These are phyloP conservation scores for Coemansia sp. DNA, from an alignment of 192 early-diverging fungal genomes.

Conservation along the genomic window DNA sequence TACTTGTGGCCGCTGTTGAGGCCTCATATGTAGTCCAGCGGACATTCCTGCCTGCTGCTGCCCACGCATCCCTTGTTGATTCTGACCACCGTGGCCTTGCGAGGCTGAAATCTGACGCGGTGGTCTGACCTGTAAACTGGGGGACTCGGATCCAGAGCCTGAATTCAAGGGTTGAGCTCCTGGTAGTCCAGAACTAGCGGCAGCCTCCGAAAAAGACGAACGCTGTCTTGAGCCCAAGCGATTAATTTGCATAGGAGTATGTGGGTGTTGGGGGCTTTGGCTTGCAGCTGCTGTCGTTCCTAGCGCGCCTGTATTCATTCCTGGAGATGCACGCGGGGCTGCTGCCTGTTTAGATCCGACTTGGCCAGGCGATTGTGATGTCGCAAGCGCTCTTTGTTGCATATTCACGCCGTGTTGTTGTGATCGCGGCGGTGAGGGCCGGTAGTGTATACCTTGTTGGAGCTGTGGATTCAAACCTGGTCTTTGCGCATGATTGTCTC, in stretches of 20 bases:
- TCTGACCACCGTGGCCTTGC: not conserved
- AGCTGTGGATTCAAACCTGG: not conserved
- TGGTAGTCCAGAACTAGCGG: not conserved
- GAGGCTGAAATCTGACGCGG: not conserved
- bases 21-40: constrained; percentile 8
- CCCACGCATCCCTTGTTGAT: not conserved
- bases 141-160: not conserved
- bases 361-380: not conserved
- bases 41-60: not conserved
- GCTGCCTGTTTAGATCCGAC: not conserved
- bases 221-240: constrained; percentile 3
- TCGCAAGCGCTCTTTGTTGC: not conserved
- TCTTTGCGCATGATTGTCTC: constrained; percentile 2
- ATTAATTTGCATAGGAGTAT: not conserved
- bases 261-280: constrained; percentile 12
- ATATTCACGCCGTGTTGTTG: not conserved
- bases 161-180: not conserved
- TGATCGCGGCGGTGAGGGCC: constrained; percentile 2
- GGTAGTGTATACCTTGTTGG: not conserved
- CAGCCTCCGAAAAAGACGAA: not conserved
- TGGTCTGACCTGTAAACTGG: not conserved
- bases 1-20: constrained; percentile 18
- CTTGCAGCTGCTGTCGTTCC: not conserved
- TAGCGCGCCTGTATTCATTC: not conserved
- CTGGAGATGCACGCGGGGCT: not conserved